Evolutionary conservation across 495 filamentous ascomycete genomes (phyloP).

Genomic region (Podospora sp.): DNA sequence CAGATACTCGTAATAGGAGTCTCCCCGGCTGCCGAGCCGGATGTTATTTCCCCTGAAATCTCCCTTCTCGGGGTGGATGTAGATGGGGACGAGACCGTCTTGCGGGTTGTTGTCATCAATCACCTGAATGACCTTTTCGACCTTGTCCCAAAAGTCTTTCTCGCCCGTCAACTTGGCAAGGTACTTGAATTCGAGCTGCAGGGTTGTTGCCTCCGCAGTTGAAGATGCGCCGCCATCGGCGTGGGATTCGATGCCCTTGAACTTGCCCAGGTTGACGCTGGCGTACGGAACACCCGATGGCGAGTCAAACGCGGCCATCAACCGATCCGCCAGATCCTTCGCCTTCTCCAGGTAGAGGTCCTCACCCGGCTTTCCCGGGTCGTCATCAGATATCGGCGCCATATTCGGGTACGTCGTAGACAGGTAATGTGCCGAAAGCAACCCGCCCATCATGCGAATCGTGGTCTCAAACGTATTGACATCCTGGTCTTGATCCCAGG

Average conservation of each 20-base stretch:
- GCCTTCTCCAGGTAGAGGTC: constrained; percentile 97
- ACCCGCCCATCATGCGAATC: constrained; percentile 94
- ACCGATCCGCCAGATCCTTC: constrained; percentile 83
- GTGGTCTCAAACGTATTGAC: constrained; percentile 99
- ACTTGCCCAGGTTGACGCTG: constrained; percentile 81
- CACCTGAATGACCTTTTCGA: constrained; percentile 87
- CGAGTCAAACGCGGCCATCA: constrained; percentile 86
- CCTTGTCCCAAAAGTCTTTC: constrained; percentile 83
- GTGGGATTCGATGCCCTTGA: constrained; percentile 74
- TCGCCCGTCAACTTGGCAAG: constrained; percentile 94
- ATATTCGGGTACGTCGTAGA: constrained; percentile 70
- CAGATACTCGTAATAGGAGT: constrained; percentile 97
- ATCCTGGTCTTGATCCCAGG: constrained; percentile 89
- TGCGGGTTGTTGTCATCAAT: constrained; percentile 75
- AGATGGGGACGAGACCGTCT: constrained; percentile 90
- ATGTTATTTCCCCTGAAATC: constrained; percentile 82
- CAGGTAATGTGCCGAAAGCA: constrained; percentile 93
- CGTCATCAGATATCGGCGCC: constrained; percentile 66
- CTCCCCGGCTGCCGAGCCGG: constrained; percentile 87
- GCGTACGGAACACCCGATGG: constrained; percentile 84
- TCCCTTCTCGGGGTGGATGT: constrained; percentile 77
- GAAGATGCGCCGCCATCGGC: constrained; percentile 87
- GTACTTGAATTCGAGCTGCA: constrained; percentile 98
- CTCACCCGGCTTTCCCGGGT: constrained; percentile 68
- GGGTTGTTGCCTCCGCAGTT: constrained; percentile 85